phyloP scores from a whole-genome alignment of 2,329 filamentous ascomycete species.

The Fusarium avenaceum region DNA sequence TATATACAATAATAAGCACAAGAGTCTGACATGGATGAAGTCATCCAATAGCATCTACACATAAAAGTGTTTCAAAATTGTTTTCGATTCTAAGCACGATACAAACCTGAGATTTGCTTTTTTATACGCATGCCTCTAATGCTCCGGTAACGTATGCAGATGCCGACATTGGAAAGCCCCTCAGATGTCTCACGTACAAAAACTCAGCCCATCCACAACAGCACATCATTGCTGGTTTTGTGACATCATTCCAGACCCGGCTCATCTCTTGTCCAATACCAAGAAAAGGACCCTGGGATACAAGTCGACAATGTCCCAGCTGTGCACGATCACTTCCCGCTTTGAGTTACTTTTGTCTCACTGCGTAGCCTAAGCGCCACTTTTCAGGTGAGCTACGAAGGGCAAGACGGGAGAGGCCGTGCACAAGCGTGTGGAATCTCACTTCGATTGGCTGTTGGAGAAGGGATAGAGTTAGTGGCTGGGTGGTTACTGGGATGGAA shows the following conservation, averaged over 20 bases:
- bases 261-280: neutral
- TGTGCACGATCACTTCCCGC: slow-evolving; percentile 6
- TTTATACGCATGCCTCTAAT: neutral
- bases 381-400: neutral
- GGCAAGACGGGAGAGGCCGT: neutral
- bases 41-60: neutral
- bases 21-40: neutral
- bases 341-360: neutral
- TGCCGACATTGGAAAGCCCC: neutral
- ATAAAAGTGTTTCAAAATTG: neutral
- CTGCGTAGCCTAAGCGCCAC: neutral
- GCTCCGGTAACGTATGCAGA: neutral
- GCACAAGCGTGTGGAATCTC: neutral
- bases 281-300: neutral
- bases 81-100: neutral
- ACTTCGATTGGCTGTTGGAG: neutral
- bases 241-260: neutral
- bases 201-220: neutral
- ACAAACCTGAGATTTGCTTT: neutral
- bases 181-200: neutral
- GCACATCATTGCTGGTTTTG: slow-evolving; percentile 11
- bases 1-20: neutral
- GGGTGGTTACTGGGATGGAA: neutral
- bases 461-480: neutral
- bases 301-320: neutral